phyloP scores from a whole-genome alignment of 768 basidiomycete species.

The Naematelia encephala region DNA sequence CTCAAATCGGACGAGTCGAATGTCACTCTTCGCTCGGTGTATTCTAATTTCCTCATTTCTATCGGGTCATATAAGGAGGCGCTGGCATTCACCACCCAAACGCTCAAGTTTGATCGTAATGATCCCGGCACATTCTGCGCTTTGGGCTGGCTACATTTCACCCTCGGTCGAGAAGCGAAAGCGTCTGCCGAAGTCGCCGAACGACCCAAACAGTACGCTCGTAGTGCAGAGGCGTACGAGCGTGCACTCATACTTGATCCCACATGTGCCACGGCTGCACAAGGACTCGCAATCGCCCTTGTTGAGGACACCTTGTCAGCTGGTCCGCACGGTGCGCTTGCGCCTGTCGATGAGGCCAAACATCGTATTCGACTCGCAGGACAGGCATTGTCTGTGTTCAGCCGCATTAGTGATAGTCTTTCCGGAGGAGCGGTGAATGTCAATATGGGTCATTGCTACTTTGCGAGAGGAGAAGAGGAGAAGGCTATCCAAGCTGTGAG shows the following conservation, averaged over 20 bases:
- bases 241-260: slow-evolving; percentile 83
- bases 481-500: slow-evolving; percentile 89
- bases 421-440: slow-evolving; percentile 80
- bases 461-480: slow-evolving; percentile 87
- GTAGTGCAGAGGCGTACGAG: slow-evolving; percentile 86
- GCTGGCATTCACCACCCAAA: slow-evolving; percentile 83
- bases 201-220: slow-evolving; percentile 69
- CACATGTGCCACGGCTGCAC: slow-evolving; percentile 84
- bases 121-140: slow-evolving; percentile 91
- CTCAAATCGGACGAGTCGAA: slow-evolving; percentile 72
- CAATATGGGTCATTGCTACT: slow-evolving; percentile 97
- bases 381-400: slow-evolving; percentile 84
- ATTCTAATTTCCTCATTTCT: slow-evolving; percentile 87
- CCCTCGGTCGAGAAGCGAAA: slow-evolving; percentile 77
- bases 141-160: slow-evolving; percentile 78
- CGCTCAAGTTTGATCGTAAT: slow-evolving; percentile 77
- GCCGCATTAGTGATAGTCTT: slow-evolving; percentile 82
- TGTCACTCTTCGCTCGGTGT: slow-evolving; percentile 85
- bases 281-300: slow-evolving; percentile 88
- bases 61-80: slow-evolving; percentile 59
- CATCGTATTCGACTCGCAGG: slow-evolving; percentile 64
- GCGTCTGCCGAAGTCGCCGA: slow-evolving; percentile 61
- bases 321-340: slow-evolving; percentile 51
- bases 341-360: slow-evolving; percentile 60
- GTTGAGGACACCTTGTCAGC: slow-evolving; percentile 85